Evolutionary conservation across 768 basidiomycete genomes (phyloP).

Genomic region (Collybia sordida): DNA sequence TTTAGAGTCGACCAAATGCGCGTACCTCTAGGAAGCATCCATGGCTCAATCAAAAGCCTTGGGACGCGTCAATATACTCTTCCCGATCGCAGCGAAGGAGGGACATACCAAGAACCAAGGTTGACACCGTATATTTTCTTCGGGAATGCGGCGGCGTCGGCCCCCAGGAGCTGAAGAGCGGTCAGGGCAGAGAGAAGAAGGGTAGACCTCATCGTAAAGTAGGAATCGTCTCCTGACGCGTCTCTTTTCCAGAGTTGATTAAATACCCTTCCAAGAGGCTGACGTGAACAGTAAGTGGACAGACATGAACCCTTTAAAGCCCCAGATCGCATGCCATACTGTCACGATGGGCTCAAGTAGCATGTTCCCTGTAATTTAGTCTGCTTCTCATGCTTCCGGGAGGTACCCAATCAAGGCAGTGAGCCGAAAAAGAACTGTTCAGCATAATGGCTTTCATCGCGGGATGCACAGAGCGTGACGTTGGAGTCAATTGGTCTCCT

Average conservation of each 20-base stretch:
- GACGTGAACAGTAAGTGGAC: not conserved
- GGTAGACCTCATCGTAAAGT: slow-evolving; percentile 2
- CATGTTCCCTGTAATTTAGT: no score
- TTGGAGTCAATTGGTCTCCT: no score
- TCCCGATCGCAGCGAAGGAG: not conserved
- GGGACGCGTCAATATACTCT: not conserved
- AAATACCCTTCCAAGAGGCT: not conserved
- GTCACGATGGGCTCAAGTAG: no score
- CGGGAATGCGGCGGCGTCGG: slow-evolving; percentile 18
- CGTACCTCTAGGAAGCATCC: slow-evolving; percentile 80
- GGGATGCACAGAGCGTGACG: not conserved
- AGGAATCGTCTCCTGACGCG: not conserved
- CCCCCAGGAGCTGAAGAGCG: slow-evolving; percentile 8
- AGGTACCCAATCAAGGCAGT: not conserved
- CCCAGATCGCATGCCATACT: no score
- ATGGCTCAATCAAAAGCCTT: slow-evolving; percentile 77
- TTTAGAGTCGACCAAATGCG: not conserved
- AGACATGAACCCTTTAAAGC: no score
- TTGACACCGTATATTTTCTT: slow-evolving; percentile 24
- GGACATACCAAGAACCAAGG: slow-evolving; percentile 38
- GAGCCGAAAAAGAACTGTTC: not conserved
- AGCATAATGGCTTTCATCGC: not conserved
- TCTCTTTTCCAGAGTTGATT: no score
- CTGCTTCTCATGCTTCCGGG: not conserved
- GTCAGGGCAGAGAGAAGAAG: slow-evolving; percentile 6